These are phyloP conservation scores for Sarocladium strictum DNA, from an alignment of 2,329 filamentous ascomycete genomes.

Conservation along the genomic window DNA sequence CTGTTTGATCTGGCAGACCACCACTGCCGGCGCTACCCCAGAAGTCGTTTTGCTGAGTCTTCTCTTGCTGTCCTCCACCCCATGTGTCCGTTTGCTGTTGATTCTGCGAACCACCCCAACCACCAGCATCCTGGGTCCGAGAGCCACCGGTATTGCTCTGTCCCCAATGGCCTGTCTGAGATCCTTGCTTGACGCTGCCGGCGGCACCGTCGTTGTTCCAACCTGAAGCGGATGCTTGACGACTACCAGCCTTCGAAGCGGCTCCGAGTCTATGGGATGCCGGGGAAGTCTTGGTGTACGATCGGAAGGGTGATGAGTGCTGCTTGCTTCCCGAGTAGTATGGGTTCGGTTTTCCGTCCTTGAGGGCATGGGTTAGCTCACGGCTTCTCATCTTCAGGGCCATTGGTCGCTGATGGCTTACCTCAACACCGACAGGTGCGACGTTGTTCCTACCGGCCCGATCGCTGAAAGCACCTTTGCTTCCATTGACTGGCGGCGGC, in stretches of 20 bases:
- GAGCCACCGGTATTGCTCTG: background rate
- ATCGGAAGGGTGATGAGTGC: constrained; percentile 4
- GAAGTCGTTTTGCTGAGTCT: background rate
- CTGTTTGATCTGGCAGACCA: background rate
- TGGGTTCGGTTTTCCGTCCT: background rate
- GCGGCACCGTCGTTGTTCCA: constrained; percentile 7
- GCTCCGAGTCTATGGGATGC: background rate
- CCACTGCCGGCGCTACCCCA: background rate
- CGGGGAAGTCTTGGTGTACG: background rate
- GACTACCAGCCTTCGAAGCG: background rate
- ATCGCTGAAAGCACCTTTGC: constrained; percentile 10
- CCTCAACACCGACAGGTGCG: background rate
- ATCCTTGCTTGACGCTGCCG: background rate
- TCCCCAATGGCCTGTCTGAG: background rate
- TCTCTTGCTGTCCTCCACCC: background rate
- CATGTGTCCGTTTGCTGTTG: background rate
- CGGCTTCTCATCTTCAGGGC: too few species aligned
- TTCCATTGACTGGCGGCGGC: constrained; percentile 11
- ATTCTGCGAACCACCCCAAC: background rate
- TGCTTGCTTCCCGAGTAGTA: background rate
- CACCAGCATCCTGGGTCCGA: background rate
- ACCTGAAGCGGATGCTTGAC: background rate
- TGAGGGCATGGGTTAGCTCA: too few species aligned
- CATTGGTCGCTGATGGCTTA: background rate
- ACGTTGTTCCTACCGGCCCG: constrained; percentile 9